Evolutionary conservation across 805 yeast species (phyloP).

Genomic region (Vanderwaltozyma verrucispora): DNA sequence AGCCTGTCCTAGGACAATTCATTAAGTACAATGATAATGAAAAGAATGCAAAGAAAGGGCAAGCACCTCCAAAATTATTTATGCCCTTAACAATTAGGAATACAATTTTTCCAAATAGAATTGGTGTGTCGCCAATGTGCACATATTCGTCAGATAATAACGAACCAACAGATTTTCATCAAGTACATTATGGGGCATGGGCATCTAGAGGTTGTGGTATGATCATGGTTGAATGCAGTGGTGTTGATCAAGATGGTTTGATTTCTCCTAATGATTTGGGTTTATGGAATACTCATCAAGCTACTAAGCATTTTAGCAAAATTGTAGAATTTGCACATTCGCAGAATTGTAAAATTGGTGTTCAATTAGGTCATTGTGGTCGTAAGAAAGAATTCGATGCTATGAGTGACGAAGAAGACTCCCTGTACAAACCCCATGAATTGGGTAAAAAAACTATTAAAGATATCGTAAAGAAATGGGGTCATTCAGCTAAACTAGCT

Average conservation of each 20-base stretch:
- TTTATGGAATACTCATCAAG: slow-evolving; percentile 41
- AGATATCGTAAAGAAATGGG: slow-evolving; percentile 33
- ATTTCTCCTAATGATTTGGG: slow-evolving; percentile 39
- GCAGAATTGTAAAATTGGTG: slow-evolving; percentile 37
- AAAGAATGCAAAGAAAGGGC: background rate
- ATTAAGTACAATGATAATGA: slow-evolving; percentile 1
- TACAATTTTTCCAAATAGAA: slow-evolving; percentile 37
- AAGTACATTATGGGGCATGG: slow-evolving; percentile 39
- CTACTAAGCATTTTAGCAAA: slow-evolving; percentile 26
- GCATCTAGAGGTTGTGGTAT: slow-evolving; percentile 42
- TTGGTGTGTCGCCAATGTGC: slow-evolving; percentile 51
- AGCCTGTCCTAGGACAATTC: slow-evolving; percentile 8
- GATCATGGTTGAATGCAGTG: slow-evolving; percentile 37
- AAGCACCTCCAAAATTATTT: slow-evolving; percentile 31
- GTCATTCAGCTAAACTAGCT: slow-evolving; percentile 40
- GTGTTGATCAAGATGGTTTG: slow-evolving; percentile 34
- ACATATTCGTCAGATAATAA: slow-evolving; percentile 38
- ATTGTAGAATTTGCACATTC: slow-evolving; percentile 39
- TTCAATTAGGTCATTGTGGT: slow-evolving; percentile 49
- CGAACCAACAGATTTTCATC: slow-evolving; percentile 36
- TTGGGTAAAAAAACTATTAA: slow-evolving; percentile 35
- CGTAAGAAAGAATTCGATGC: slow-evolving; percentile 30
- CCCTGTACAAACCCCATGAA: slow-evolving; percentile 34
- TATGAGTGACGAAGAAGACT: slow-evolving; percentile 6
- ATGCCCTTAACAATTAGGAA: slow-evolving; percentile 34